Conservation (phyloP, 148 eudicot species). For the Beta vulgaris region DNA sequence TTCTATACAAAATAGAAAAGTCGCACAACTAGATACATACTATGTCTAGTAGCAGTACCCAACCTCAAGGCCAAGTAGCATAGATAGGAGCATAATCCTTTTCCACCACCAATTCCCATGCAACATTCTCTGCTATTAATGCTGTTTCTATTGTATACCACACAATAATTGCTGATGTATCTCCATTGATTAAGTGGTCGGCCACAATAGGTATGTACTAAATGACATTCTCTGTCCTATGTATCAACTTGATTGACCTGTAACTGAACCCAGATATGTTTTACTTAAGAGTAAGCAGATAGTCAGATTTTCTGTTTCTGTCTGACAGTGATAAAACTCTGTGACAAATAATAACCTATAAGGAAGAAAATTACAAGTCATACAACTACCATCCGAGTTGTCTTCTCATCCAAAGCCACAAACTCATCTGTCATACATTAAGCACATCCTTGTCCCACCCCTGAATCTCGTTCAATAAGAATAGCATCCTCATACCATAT, state of each 20-base stretch:
- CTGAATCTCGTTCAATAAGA: conserved; percentile 20
- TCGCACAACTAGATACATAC: too few relatives aligned
- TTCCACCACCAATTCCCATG: not conserved
- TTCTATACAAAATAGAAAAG: too few relatives aligned
- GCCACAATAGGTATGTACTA: not conserved
- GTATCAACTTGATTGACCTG: conserved; percentile 5
- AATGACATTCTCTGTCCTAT: conserved; percentile 13
- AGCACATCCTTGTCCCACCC: conserved; percentile 19
- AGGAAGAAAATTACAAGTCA: not conserved
- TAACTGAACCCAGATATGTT: not conserved
- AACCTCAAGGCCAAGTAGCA: too few relatives aligned
- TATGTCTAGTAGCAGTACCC: too few relatives aligned
- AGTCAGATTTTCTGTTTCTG: not conserved
- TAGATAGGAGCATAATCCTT: not conserved
- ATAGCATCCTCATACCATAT: not conserved
- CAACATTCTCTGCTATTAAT: not conserved
- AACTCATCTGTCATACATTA: conserved; percentile 25
- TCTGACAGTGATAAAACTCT: conserved; percentile 10
- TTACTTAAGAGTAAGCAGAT: not conserved
- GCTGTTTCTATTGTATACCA: not conserved
- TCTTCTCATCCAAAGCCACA: conserved; percentile 23
- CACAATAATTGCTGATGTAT: not conserved
- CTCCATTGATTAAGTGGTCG: conserved; percentile 5
- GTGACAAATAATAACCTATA: conserved; percentile 3
- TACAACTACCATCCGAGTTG: conserved; percentile 23